A percentile compares a stretch with the other conserved stretches of the same genome.
Conservation (phyloP, 176 grass and related monocot species). For the Carex kokanica region DNA sequence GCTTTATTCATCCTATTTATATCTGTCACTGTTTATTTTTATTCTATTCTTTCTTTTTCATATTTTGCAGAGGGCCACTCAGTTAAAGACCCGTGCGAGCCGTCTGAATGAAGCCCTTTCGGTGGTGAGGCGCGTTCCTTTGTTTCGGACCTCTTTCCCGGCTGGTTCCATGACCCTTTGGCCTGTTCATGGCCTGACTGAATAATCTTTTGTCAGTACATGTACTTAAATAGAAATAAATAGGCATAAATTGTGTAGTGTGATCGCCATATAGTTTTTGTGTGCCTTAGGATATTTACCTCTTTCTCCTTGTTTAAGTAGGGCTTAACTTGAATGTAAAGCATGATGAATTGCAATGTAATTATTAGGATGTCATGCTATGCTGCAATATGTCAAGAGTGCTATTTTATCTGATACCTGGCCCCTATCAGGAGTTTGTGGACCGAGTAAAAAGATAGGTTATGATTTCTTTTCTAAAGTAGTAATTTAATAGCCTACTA, state of each 20-base stretch:
- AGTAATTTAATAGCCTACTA: too few species aligned
- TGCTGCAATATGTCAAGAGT: neutral
- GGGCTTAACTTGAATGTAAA: neutral
- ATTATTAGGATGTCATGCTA: neutral
- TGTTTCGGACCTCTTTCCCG: conserved; percentile 53
- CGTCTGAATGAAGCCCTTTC: conserved; percentile 65
- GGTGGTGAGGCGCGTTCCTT: conserved; percentile 41
- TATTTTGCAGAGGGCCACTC: conserved; percentile 58
- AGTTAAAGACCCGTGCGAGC: conserved; percentile 57
- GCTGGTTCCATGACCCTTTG: conserved; percentile 56
- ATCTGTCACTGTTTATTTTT: neutral
- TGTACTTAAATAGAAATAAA: neutral
- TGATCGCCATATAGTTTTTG: neutral
- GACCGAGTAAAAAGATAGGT: neutral
- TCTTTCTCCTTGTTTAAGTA: conserved; percentile 6
- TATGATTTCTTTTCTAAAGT: too few species aligned
- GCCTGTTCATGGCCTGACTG: conserved; percentile 69
- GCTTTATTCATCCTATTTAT: neutral
- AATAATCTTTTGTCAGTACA: conserved; percentile 3
- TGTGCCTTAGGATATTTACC: neutral
- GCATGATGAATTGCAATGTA: neutral
- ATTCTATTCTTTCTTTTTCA: neutral
- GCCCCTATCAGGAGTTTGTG: neutral
- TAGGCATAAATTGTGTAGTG: conserved; percentile 4
- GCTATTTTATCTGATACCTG: neutral